Conservation (phyloP, 495 filamentous ascomycete species). For the Talaromyces adpressus region DNA sequence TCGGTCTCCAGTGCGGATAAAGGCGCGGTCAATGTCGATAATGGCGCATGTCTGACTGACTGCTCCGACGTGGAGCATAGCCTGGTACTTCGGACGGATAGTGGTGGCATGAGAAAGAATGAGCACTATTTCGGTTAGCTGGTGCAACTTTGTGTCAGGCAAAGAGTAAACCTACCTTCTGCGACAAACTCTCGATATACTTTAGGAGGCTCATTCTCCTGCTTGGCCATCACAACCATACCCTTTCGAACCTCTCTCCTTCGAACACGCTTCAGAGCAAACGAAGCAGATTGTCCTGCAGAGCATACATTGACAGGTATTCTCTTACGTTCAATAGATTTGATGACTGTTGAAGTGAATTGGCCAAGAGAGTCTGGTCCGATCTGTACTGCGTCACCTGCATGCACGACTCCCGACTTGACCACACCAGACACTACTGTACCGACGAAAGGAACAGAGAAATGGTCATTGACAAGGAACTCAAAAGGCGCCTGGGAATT, state of each 20-base stretch:
- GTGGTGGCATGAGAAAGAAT: slow-evolving; percentile 97
- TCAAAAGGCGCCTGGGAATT: slow-evolving; percentile 84
- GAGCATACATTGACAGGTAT: slow-evolving; percentile 84
- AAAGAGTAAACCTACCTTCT: slow-evolving; percentile 50
- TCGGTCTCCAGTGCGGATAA: slow-evolving; percentile 88
- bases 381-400: slow-evolving; percentile 82
- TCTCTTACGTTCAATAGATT: slow-evolving; percentile 92
- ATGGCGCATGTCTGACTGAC: slow-evolving; percentile 95
- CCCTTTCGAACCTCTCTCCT: slow-evolving; percentile 95
- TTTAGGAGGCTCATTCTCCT: slow-evolving; percentile 64
- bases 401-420: slow-evolving; percentile 75
- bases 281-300: slow-evolving; percentile 88
- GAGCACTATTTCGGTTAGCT: slow-evolving; percentile 51
- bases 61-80: slow-evolving; percentile 95
- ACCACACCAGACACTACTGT: slow-evolving; percentile 95
- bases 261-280: slow-evolving; percentile 78
- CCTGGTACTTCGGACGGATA: slow-evolving; percentile 95
- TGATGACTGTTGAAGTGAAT: slow-evolving; percentile 82
- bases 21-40: slow-evolving; percentile 94
- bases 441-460: slow-evolving; percentile 96
- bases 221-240: slow-evolving; percentile 91
- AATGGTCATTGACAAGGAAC: slow-evolving; percentile 94
- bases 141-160: neutral
- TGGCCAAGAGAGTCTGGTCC: slow-evolving; percentile 90
- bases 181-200: slow-evolving; percentile 91